Evolutionary conservation across 192 early-diverging fungal genomes (phyloP), one percentile per base, ranked within the genome.

Genomic region (Pilaira anomala): DNA sequence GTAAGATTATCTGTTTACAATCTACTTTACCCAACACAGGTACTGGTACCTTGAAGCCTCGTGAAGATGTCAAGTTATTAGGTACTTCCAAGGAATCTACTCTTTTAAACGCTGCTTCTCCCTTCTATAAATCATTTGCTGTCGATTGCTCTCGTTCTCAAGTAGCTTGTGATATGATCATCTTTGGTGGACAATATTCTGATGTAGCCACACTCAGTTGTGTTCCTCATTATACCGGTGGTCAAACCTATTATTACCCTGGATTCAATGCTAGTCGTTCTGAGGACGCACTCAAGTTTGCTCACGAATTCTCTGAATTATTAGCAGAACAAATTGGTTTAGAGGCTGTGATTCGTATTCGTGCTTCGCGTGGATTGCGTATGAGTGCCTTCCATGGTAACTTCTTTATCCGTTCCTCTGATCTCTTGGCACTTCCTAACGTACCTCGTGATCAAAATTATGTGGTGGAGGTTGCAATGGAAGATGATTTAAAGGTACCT

Each of bases 401-500:
- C 87, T 97, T 97, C 72, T 98, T 98, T 77, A 81, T 98, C 42
- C 91, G 95, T 8, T 92, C 92, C 44, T 89, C 94, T 22, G 96
- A 98, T 67, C 73, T 98, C 21, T 74, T 97, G 24, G 84, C 92
- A 12, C 72, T 98, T 55, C 96, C 96, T 45, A 95, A 91, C 61
- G 96, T 95, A 7, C 89, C 85, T 71, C 94, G 95, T 39, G 92
- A 96, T 78, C 92, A 94, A 66, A 81, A 83, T 12, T 98, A 96
- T 67, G 87, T 85, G 5, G 85, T 96, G 28, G 96, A 98, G 62
- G 66, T 90, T 52, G 70, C 76, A 39, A 77, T 94, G 22, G 88
- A 90, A 58, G 91, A 95, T 41, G 86, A 89, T 41, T 74, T 89
- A 48, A 86, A 82, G 9, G 78, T 79, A n/a, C 78, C 86, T 0